Percentiles rank a stretch among this genome's conserved stretches.
Evolutionary conservation across 129 eudicot species (phyloP).

Genomic region (Sambucus nigra): DNA sequence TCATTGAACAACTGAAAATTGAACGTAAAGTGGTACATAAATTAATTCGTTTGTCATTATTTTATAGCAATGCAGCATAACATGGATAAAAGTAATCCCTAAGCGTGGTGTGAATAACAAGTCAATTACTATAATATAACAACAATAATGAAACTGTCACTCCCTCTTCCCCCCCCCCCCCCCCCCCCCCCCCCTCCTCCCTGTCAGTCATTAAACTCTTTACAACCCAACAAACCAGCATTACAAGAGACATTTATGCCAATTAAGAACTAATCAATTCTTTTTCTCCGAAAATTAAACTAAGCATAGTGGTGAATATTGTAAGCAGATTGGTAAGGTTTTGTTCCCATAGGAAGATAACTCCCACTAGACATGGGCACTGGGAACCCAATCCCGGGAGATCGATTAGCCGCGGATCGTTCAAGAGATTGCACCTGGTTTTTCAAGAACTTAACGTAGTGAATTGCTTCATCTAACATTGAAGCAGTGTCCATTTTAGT

Average conservation of each 20-base stretch:
- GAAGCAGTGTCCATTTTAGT: slow-evolving; percentile 96
- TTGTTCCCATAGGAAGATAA: slow-evolving; percentile 27
- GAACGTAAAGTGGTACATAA: too few relatives aligned
- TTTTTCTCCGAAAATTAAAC: not conserved
- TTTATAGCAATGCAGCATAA: not conserved
- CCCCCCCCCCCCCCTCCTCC: too few relatives aligned
- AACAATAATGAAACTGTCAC: slow-evolving; percentile 5
- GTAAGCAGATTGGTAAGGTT: slow-evolving; percentile 25
- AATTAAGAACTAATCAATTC: slow-evolving; percentile 6
- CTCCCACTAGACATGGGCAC: slow-evolving; percentile 68
- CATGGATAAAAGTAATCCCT: not conserved
- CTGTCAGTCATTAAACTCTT: too few relatives aligned
- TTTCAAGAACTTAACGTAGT: slow-evolving; percentile 78
- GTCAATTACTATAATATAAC: not conserved
- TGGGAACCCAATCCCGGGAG: slow-evolving; percentile 56
- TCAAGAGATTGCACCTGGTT: slow-evolving; percentile 73
- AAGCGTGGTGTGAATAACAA: not conserved
- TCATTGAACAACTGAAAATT: too few relatives aligned
- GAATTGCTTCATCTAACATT: slow-evolving; percentile 89
- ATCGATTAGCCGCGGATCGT: slow-evolving; percentile 39
- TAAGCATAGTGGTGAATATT: slow-evolving; percentile 45
- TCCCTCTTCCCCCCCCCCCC: not conserved
- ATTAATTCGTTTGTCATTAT: too few relatives aligned
- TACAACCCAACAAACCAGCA: slow-evolving; percentile 17
- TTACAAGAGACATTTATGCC: slow-evolving; percentile 16